Evolutionary conservation across 164 flowering plant genomes (phyloP).

Genomic region (Taxillus chinensis): DNA sequence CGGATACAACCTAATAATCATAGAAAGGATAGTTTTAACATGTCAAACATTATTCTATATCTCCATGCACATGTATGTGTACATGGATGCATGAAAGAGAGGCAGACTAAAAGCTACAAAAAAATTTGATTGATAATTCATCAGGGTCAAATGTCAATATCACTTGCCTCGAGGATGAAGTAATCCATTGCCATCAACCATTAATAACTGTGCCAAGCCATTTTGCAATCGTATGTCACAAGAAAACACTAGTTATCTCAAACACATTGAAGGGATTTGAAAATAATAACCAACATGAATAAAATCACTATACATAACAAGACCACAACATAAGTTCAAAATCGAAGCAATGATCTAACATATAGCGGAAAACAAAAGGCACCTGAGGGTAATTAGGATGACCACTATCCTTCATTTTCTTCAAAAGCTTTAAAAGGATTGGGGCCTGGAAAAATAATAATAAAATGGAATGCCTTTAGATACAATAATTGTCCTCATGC

Average conservation of each 20-base stretch:
- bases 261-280: neutral
- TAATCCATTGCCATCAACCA: slow-evolving; percentile 93
- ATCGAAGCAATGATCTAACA: neutral
- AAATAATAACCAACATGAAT: neutral
- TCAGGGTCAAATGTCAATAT: neutral
- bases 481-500: too few relatives aligned
- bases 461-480: neutral
- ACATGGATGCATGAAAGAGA: too few relatives aligned
- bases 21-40: too few relatives aligned
- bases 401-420: slow-evolving; percentile 43
- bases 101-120: too few relatives aligned
- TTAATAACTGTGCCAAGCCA: slow-evolving; percentile 37
- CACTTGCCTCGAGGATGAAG: slow-evolving; percentile 92
- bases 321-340: neutral
- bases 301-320: neutral
- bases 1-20: too few relatives aligned
- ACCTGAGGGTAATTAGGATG: slow-evolving; percentile 76
- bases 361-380: neutral
- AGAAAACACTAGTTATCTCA: too few relatives aligned
- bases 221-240: too few relatives aligned
- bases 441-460: slow-evolving; percentile 46
- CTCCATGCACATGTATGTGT: too few relatives aligned
- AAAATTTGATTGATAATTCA: too few relatives aligned
- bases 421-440: slow-evolving; percentile 55
- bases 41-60: too few relatives aligned